Evolutionary conservation across 345 rosid genomes (phyloP), one percentile per base, ranked within the genome.

Genomic region (Lumnitzera racemosa): DNA sequence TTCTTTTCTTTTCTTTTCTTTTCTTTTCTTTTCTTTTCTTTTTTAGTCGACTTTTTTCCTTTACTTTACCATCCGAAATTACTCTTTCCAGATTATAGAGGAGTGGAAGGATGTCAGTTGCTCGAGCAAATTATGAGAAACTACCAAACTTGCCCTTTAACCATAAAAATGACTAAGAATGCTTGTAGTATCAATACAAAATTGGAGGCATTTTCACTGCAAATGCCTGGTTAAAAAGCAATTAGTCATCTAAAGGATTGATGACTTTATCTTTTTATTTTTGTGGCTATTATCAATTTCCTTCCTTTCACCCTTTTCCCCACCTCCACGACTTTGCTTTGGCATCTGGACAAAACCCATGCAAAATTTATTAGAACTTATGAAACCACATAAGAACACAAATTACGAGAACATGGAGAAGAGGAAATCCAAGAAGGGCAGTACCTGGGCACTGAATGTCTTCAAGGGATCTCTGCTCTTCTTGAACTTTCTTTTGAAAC

Each of bases 401-500:
- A 20, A 20, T 20, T 2, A 12, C 24, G 24, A 13, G 5, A 20
- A 51, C 3, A 25, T 24, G 4, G 14, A 50, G 46, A 36, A 29
- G 52, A 7, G 9, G 53, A 52, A 27, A 29, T 36, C 59, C 24
- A 53, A 25, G 29, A 67, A 36, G 46, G 16, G 29, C 2, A 47
- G 5, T 76, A 81, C 91, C 88, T 77, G 78, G 0, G 67, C 76
- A 16, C 81, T 75, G 65, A 79, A 70, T 11, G 81, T 67, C 72
- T 80, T 80, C 49, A 80, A 86, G 24, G 95, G 96, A 58, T 92
- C 90, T 49, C 66, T 63, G 68, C 67, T 78, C 75, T 73, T 85
- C 56, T 80, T 71, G 23, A 56, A 84, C 57, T 69, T 84, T 72
- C 70, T 84, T 73, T 71, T 84, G 46, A 74, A 72, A 51, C 69